Percentiles rank a stretch among this genome's conserved stretches.
Conservation (phyloP, 352 stramenopile species). For the Pythium myriotylum region DNA sequence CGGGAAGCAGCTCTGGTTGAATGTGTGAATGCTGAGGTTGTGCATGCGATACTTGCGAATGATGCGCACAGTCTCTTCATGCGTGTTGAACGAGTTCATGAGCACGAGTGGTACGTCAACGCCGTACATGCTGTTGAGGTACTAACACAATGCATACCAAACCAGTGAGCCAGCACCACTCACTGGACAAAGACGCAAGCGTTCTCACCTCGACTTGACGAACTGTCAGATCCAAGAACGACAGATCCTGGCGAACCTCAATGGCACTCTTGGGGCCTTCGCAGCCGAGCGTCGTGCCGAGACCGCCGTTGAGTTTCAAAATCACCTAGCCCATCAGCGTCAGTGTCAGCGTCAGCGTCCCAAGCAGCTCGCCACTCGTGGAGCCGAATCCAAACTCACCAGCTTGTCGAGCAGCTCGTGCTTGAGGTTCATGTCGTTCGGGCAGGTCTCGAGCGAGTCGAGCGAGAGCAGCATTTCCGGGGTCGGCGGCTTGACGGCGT, state of each 20-base stretch:
- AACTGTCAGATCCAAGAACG: constrained; percentile 98
- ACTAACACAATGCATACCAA: constrained; percentile 36
- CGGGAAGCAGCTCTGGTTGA: constrained; percentile 94
- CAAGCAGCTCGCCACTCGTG: no score
- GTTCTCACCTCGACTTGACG: constrained; percentile 94
- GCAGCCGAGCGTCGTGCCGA: constrained; percentile 98
- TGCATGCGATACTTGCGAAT: constrained; percentile 97
- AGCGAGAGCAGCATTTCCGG: constrained; percentile 71
- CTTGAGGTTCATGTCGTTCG: constrained; percentile 91
- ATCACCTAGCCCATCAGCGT: constrained; percentile 70
- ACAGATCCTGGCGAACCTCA: constrained; percentile 92
- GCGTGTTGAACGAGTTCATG: constrained; percentile 99
- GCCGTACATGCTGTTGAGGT: constrained; percentile 90
- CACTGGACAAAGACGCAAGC: no score
- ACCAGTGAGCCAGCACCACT: no score
- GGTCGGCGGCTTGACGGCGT: constrained; percentile 74
- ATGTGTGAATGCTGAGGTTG: constrained; percentile 95
- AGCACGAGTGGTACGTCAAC: constrained; percentile 99
- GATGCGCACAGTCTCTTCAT: constrained; percentile 97
- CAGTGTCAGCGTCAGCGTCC: no score
- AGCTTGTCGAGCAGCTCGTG: constrained; percentile 96
- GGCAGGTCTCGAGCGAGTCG: constrained; percentile 83
- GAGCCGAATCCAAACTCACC: constrained; percentile 23
- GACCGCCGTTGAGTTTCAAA: constrained; percentile 98
- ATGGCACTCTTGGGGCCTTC: constrained; percentile 93